Base-by-base conservation (phyloP, 352 stramenopile genomes). In the Halophytophthora polymorphica region DNA sequence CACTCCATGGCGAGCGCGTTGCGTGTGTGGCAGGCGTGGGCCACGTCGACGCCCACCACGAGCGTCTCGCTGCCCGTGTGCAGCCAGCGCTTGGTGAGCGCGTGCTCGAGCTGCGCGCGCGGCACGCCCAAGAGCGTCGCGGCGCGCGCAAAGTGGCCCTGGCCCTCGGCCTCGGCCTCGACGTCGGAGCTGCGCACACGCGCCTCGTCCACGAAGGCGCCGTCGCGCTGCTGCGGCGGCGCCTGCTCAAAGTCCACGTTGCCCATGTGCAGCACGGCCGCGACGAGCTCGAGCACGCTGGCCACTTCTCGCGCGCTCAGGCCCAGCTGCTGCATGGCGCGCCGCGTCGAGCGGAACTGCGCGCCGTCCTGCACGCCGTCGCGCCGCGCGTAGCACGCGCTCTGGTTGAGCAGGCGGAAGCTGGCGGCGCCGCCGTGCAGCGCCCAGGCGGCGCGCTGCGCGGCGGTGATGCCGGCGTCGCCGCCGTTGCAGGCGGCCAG, bases 1-100 rank as follows among this genome's bases (percentile, higher is more conserved):
- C 93, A 81, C 61, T 93, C 88, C 83, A 98, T 98, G 11, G 87
- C 78, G 10, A 98, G 70, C 19, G 88, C 91, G 50, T 97, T 87
- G 19, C 90, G 74, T 10, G 81, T 90, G 57, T 96, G 76, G 13
- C 74, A 64, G 35, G 85, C 77, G 37, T 93, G 81, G 3, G 53
- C 50, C 2, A 79, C 73, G 22, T 89, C 76, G 40, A 92, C 67
- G 18, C 66, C 70, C 4, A 94, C 79, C 11, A 83, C 66, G 31
- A 92, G 67, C 41, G 79, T 84, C 61, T 94, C 83, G 41, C 72
- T 88, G n/a, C 73, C 69, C 13, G 79, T 86, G 17, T 71, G 70
- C 10, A 92, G 59, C 48, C 59, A 70, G 2, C 80, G 72, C 46
- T 80, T 87, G 7, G 77, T 92, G 17, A 92, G 51, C 23, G 79